A percentile compares a stretch with the other conserved stretches of the same genome.
These are phyloP conservation scores for Arthrinium phaeospermum DNA, from an alignment of 2,329 filamentous ascomycete genomes.

Conservation along the genomic window DNA sequence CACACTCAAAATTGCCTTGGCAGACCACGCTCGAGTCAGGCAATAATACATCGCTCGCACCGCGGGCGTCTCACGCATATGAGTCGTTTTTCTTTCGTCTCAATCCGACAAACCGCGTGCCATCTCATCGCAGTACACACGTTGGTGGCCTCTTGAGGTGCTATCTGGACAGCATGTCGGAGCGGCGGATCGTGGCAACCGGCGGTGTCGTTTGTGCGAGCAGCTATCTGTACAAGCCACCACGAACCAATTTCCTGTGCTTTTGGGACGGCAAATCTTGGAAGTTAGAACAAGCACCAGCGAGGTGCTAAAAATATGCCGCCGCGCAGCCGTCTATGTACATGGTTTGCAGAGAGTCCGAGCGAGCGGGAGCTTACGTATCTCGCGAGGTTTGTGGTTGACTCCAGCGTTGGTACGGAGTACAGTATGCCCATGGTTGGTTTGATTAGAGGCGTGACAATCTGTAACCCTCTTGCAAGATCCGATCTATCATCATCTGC, in stretches of 20 bases:
- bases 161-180: background rate
- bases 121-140: background rate
- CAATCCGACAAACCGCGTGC: background rate
- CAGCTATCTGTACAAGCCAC: background rate
- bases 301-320: background rate
- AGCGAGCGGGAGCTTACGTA: background rate
- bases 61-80: background rate
- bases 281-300: background rate
- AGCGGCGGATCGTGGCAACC: background rate
- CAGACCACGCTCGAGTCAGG: background rate
- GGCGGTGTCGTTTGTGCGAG: background rate
- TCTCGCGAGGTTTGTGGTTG: background rate
- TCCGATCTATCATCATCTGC: background rate
- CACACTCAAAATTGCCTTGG: background rate
- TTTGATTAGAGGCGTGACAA: slow-evolving; percentile 6
- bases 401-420: background rate
- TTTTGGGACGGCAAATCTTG: background rate
- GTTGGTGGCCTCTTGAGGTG: too few species aligned
- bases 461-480: slow-evolving; percentile 4
- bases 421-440: background rate
- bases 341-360: background rate
- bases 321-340: background rate
- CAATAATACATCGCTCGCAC: slow-evolving; percentile 7
- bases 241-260: background rate
- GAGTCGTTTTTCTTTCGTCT: background rate